Conservation (phyloP, 352 stramenopile species). For the Pythium brachiatum region DNA sequence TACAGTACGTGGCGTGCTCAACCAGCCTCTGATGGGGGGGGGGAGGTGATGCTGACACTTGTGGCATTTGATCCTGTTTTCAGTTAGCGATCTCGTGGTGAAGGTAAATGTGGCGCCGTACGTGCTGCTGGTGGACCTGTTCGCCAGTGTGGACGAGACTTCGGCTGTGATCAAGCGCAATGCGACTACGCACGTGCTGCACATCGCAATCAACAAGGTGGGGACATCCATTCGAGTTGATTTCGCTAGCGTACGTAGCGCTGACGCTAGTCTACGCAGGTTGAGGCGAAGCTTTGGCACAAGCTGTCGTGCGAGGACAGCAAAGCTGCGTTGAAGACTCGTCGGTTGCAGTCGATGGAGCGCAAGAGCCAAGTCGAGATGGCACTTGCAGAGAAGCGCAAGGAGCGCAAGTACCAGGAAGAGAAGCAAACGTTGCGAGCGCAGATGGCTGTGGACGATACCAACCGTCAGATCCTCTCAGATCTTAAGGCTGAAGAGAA, state of each 20-base stretch:
- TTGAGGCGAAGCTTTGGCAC: constrained; percentile 36
- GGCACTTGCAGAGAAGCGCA: constrained; percentile 40
- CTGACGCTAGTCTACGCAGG: too few relatives aligned
- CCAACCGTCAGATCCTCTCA: constrained; percentile 63
- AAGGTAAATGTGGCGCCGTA: constrained; percentile 80
- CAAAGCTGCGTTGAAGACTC: constrained; percentile 39
- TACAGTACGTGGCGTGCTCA: constrained; percentile 75
- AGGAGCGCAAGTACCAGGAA: constrained; percentile 54
- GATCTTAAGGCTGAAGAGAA: constrained; percentile 81
- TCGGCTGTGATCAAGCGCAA: constrained; percentile 49
- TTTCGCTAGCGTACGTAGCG: too few relatives aligned
- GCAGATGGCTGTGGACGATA: constrained; percentile 80
- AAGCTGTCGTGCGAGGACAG: constrained; percentile 35
- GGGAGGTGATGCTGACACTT: too few relatives aligned
- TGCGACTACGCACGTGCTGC: constrained; percentile 36
- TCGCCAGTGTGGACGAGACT: constrained; percentile 49
- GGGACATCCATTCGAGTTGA: too few relatives aligned
- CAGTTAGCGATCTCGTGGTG: constrained; percentile 77
- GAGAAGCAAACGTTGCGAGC: constrained; percentile 75
- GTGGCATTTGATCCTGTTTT: too few relatives aligned
- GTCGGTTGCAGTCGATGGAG: constrained; percentile 60
- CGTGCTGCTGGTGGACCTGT: constrained; percentile 70
- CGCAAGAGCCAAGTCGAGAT: constrained; percentile 46
- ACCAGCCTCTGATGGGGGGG: too few relatives aligned
- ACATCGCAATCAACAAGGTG: constrained; percentile 50